phyloP scores from a whole-genome alignment of 139 green algal genomes.

The Chlamydomonas sp. region DNA sequence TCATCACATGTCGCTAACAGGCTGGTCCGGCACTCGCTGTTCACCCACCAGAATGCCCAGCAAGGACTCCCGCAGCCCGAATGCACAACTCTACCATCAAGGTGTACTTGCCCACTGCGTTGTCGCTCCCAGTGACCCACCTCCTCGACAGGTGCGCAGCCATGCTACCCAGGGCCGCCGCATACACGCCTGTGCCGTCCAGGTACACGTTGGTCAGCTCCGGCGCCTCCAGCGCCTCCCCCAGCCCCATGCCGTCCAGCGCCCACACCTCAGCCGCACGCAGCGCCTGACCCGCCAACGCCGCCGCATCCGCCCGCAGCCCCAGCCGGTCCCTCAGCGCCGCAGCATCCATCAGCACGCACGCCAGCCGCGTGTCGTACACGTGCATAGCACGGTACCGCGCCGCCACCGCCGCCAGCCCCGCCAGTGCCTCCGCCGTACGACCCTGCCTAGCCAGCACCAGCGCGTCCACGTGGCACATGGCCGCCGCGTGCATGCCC shows the following conservation, averaged over 20 bases:
- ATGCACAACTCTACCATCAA: too few relatives aligned
- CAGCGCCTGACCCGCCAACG: constrained; percentile 19
- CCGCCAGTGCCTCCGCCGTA: constrained; percentile 39
- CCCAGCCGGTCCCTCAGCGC: constrained; percentile 42
- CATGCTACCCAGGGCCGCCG: constrained; percentile 3
- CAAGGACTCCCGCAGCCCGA: too few relatives aligned
- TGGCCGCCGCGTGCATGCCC: background rate
- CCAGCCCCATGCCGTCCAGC: constrained; percentile 36
- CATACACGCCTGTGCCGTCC: constrained; percentile 39
- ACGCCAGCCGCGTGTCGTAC: constrained; percentile 24
- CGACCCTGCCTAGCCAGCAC: constrained; percentile 21
- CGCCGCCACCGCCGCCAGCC: constrained; percentile 8
- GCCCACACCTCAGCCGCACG: constrained; percentile 4
- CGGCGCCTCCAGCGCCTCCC: constrained; percentile 30
- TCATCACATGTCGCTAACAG: too few relatives aligned
- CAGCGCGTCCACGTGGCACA: constrained; percentile 20
- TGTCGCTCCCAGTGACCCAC: too few relatives aligned
- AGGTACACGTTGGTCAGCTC: constrained; percentile 60
- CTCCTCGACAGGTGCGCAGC: background rate
- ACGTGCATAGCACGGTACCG: constrained; percentile 32
- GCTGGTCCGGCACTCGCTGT: too few relatives aligned
- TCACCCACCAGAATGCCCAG: too few relatives aligned
- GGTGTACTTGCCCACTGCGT: too few relatives aligned
- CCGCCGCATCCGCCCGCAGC: constrained; percentile 19
- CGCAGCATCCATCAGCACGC: constrained; percentile 34